Evolutionary conservation across 768 basidiomycete genomes (phyloP).

Genomic region (Leccinum uliginosum): DNA sequence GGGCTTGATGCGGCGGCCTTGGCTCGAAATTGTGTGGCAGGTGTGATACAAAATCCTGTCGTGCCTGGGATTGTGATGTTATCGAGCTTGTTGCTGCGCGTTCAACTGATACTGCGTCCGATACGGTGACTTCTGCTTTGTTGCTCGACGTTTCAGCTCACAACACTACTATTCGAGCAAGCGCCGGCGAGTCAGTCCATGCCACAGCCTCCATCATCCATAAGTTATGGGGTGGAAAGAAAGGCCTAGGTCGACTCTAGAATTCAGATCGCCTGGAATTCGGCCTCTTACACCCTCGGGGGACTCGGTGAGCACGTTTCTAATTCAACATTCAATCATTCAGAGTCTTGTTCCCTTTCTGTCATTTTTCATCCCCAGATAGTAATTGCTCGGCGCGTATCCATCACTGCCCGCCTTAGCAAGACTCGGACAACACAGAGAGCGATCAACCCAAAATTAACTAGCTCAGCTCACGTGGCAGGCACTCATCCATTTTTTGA

Average conservation of each 20-base stretch:
- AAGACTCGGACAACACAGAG: background rate
- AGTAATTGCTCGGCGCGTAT: too few relatives aligned
- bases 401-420: background rate
- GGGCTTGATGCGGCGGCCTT: background rate
- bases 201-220: background rate
- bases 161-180: background rate
- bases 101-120: too few relatives aligned
- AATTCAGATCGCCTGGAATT: background rate
- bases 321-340: too few relatives aligned
- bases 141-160: background rate
- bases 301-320: background rate
- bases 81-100: too few relatives aligned
- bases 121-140: background rate
- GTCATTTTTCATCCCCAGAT: background rate
- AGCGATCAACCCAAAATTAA: background rate
- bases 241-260: background rate
- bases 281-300: background rate
- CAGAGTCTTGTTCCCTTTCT: background rate
- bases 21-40: background rate
- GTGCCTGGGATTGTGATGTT: background rate
- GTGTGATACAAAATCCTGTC: background rate
- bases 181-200: background rate
- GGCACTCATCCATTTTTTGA: background rate
- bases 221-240: background rate
- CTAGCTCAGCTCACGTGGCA: background rate